These are phyloP conservation scores for Ophiostoma pallidulum DNA, from an alignment of 2,329 filamentous ascomycete species.

Conservation along the genomic window DNA sequence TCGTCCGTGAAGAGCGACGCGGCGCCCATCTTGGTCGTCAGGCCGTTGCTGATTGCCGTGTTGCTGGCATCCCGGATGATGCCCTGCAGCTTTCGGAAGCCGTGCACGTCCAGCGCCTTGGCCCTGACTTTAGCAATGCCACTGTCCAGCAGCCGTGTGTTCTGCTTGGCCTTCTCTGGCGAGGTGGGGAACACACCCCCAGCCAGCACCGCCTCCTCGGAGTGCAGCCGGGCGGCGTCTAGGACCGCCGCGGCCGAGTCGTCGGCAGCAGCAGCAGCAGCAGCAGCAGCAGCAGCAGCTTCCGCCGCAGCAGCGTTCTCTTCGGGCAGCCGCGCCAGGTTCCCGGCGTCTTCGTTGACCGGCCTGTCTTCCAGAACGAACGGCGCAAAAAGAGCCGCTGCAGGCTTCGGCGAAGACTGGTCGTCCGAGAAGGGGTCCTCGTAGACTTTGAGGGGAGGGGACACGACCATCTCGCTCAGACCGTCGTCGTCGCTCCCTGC, in stretches of 20 bases:
- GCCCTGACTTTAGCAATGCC: slow-evolving; percentile 64
- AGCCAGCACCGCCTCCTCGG: slow-evolving; percentile 13
- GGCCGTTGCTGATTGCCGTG: slow-evolving; percentile 2
- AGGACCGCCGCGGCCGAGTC: neutral
- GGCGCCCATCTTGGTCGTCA: slow-evolving; percentile 1
- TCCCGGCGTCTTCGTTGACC: slow-evolving; percentile 45
- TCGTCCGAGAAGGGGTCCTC: slow-evolving; percentile 51
- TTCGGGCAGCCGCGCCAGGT: slow-evolving; percentile 20
- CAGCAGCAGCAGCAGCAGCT: neutral
- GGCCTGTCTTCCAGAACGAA: slow-evolving; percentile 49
- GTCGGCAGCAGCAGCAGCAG: slow-evolving; percentile 8
- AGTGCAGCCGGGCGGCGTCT: slow-evolving; percentile 5
- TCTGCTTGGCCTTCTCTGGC: slow-evolving; percentile 48
- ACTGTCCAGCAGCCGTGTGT: slow-evolving; percentile 57
- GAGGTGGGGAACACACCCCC: slow-evolving; percentile 20
- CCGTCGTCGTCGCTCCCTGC: slow-evolving; percentile 8
- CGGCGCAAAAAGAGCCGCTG: slow-evolving; percentile 34
- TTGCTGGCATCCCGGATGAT: slow-evolving; percentile 49
- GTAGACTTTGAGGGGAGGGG: slow-evolving; percentile 44
- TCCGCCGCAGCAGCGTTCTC: slow-evolving; percentile 1
- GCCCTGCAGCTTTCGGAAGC: slow-evolving; percentile 68
- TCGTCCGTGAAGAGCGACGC: slow-evolving; percentile 52
- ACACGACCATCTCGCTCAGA: slow-evolving; percentile 20
- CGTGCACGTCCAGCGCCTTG: slow-evolving; percentile 67
- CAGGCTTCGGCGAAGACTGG: slow-evolving; percentile 36